Percentiles rank a stretch among this genome's conserved stretches.
phyloP scores from a whole-genome alignment of 805 yeast species.

The Cyberlindnera nakhonratchasimensis region DNA sequence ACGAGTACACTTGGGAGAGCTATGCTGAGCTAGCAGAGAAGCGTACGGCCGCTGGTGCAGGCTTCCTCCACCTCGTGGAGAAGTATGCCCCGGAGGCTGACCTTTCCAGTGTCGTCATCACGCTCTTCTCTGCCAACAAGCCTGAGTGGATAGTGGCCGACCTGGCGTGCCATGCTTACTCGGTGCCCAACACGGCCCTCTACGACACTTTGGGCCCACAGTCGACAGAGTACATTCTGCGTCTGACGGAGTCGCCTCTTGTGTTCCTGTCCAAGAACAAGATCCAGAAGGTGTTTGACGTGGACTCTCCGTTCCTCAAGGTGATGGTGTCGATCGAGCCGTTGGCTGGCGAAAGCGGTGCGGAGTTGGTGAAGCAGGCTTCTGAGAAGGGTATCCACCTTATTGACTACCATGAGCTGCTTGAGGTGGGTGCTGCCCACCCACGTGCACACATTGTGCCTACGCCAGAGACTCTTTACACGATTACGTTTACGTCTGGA shows the following conservation, averaged over 20 bases:
- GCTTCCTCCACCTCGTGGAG: slow-evolving; percentile 44
- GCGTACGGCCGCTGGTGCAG: slow-evolving; percentile 52
- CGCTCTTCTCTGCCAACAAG: slow-evolving; percentile 55
- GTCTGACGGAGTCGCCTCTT: slow-evolving; percentile 59
- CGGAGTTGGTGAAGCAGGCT: slow-evolving; percentile 31
- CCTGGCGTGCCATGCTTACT: slow-evolving; percentile 60
- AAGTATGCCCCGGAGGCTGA: slow-evolving; percentile 32
- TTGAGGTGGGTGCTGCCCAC: slow-evolving; percentile 39
- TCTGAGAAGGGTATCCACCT: slow-evolving; percentile 27
- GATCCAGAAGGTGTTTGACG: slow-evolving; percentile 42
- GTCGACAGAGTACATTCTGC: slow-evolving; percentile 61
- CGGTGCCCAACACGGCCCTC: slow-evolving; percentile 49
- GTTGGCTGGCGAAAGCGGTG: slow-evolving; percentile 34
- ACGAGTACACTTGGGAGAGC: slow-evolving; percentile 41
- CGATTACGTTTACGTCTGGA: slow-evolving; percentile 72
- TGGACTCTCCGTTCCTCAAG: slow-evolving; percentile 45
- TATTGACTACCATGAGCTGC: slow-evolving; percentile 35
- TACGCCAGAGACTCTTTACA: slow-evolving; percentile 47
- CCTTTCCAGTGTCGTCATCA: slow-evolving; percentile 44
- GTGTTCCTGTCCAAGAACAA: slow-evolving; percentile 53
- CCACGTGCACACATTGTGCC: slow-evolving; percentile 46
- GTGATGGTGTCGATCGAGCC: slow-evolving; percentile 56
- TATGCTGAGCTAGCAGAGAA: slow-evolving; percentile 41
- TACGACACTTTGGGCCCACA: slow-evolving; percentile 58
- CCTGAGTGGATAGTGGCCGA: slow-evolving; percentile 71